Evolutionary conservation across 2,329 filamentous ascomycete genomes (phyloP).

Genomic region (Trichoderma gracile): DNA sequence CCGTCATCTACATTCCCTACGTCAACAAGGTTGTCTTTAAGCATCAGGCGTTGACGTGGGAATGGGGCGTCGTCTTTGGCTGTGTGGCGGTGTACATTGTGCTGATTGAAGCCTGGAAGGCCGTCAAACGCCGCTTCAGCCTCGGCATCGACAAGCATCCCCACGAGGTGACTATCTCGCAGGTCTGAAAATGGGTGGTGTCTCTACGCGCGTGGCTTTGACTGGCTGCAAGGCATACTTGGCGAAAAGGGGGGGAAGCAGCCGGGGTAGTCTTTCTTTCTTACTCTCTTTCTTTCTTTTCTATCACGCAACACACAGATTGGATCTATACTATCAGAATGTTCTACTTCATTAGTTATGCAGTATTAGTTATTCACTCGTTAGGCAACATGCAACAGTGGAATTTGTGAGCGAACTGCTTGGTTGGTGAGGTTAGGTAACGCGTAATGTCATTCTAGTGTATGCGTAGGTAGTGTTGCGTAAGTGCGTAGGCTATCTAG

Average conservation of each 20-base stretch:
- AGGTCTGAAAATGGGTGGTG: slow-evolving; percentile 8
- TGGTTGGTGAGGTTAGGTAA: slow-evolving; percentile 14
- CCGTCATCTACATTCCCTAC: slow-evolving; percentile 66
- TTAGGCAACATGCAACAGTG: slow-evolving; percentile 7
- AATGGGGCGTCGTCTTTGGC: slow-evolving; percentile 68
- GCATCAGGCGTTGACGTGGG: slow-evolving; percentile 67
- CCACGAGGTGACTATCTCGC: slow-evolving; percentile 10
- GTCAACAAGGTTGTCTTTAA: slow-evolving; percentile 69
- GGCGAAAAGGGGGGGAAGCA: too few relatives aligned
- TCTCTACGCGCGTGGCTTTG: background rate
- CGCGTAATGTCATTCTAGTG: slow-evolving; percentile 23
- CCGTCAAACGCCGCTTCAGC: slow-evolving; percentile 55
- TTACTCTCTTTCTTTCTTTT: background rate
- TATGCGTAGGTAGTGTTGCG: background rate
- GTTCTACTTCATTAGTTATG: slow-evolving; percentile 10
- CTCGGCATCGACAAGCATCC: slow-evolving; percentile 38
- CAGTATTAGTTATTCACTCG: slow-evolving; percentile 18
- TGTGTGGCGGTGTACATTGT: slow-evolving; percentile 60
- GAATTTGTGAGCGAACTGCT: background rate
- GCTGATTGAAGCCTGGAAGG: slow-evolving; percentile 70
- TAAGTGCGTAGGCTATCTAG: slow-evolving; percentile 18
- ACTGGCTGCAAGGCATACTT: slow-evolving; percentile 4
- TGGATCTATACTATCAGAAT: slow-evolving; percentile 18
- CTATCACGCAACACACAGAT: background rate
- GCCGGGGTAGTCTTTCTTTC: too few relatives aligned